These are phyloP conservation scores for Musa acuminata DNA, from an alignment of 176 grass and related monocot genomes.

Conservation along the genomic window DNA sequence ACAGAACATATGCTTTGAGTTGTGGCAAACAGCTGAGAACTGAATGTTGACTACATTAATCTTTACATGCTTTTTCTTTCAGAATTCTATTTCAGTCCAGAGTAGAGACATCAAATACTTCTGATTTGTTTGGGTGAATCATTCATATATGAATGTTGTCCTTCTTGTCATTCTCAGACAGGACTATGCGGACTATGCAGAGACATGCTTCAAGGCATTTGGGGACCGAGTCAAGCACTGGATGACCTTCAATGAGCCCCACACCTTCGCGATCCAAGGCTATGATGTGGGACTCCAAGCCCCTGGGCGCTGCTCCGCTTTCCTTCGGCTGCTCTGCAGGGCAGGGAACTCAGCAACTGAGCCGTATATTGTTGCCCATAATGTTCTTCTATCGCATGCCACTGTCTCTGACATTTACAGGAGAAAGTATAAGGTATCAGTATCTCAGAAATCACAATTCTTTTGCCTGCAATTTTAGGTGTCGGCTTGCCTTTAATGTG, in stretches of 20 bases:
- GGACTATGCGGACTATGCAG: constrained; percentile 54
- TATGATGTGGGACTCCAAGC: constrained; percentile 86
- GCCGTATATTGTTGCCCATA: constrained; percentile 78
- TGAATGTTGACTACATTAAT: no score
- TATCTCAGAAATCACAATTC: no score
- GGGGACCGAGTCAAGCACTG: constrained; percentile 83
- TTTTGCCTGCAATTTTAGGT: background rate
- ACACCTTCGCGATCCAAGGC: constrained; percentile 84
- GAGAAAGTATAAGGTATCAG: constrained; percentile 48
- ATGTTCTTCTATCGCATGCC: constrained; percentile 69
- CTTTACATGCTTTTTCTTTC: no score
- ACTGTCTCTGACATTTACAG: constrained; percentile 41
- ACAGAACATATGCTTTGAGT: no score
- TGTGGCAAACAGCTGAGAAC: no score
- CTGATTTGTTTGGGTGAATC: background rate
- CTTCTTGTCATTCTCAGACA: background rate
- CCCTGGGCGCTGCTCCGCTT: constrained; percentile 67
- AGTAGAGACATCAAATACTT: no score
- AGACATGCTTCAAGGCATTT: constrained; percentile 75
- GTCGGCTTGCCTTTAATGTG: no score
- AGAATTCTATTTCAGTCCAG: no score
- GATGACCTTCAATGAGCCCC: constrained; percentile 93
- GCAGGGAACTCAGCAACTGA: constrained; percentile 68
- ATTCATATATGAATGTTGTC: background rate
- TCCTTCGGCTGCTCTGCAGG: constrained; percentile 65